phyloP scores from a whole-genome alignment of 192 early-diverging fungal species.

The Backusella mclennaniae region DNA sequence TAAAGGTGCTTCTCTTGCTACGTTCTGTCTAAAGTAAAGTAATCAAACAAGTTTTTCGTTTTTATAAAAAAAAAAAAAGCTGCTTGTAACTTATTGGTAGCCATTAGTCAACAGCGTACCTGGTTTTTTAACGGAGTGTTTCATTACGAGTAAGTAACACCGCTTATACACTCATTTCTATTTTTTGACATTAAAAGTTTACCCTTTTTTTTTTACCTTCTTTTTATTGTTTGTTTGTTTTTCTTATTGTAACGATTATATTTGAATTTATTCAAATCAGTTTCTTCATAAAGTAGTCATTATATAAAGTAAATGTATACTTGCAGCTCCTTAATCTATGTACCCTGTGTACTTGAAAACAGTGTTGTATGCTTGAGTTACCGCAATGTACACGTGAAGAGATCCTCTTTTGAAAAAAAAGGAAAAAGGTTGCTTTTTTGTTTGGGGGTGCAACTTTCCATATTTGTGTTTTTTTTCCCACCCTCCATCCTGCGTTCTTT shows the following conservation, averaged over 20 bases:
- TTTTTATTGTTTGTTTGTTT: background rate
- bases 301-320: background rate
- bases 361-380: background rate
- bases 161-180: background rate
- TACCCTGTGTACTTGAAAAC: background rate
- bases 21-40: background rate
- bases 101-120: no score
- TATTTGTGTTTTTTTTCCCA: slow-evolving; percentile 13
- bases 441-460: background rate
- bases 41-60: background rate
- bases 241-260: background rate
- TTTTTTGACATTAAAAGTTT: background rate
- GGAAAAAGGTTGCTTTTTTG: background rate
- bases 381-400: background rate
- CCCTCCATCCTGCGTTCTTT: slow-evolving; percentile 1
- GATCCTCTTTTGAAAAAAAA: background rate
- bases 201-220: background rate
- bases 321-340: background rate
- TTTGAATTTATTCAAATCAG: background rate
- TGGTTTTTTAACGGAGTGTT: background rate
- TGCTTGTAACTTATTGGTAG: no score
- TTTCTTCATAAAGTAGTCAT: background rate
- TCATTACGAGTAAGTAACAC: background rate
- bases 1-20: background rate
- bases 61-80: no score